Base-by-base conservation (phyloP, 1,284 basidiomycete genomes). In the Albatrellus sp. region DNA sequence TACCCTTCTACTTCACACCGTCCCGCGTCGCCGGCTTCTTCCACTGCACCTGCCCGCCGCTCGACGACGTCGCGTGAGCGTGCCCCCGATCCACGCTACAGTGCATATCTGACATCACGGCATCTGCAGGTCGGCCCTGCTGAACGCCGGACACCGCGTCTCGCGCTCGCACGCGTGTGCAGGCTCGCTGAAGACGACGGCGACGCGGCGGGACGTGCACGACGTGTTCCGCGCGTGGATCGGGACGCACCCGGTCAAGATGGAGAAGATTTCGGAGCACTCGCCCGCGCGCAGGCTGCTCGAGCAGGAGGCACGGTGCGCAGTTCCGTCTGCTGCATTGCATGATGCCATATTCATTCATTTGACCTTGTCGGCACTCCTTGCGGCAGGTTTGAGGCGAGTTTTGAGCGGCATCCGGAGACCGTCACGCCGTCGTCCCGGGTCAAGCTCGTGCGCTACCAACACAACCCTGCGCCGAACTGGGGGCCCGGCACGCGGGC, bases 1-100 rank as follows among this genome's bases (percentile, higher is more conserved):
- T 68, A 4, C 83, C 84, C 0, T 97, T 98, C 65, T 98, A 91
- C 66, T 98, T 98, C 58, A 92, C 90, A 0, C 89, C 91, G 0
- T 73, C 80, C 28, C 84, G 77, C 57, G 63, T 97, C 2, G 74
- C 89, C 0, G 81, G 90, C 46, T 72, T 78, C 50, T 93, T 94
- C 65, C 88, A 91, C 54, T 86, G 82, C 52, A 66, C 68, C 16
- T 84, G 77, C n/a, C 90, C 90, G 0, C 72, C 89, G 0, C 62
- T 92, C 36, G 73, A 76, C 44, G 75, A 82, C 29, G 68, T 87
- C 14, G 77, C 81, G 85, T 92, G 58, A 60, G 84, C 43, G n/a
- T 19, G 24, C 28, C 2, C n/a, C n/a, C n/a, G n/a, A n/a, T 8
- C 37, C 39, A 28, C 34, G 40, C 35, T 16, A 7, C 11, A 13